Evolutionary conservation across 306 rosid species (phyloP), one percentile per base, ranked within the genome.

Genomic region (Cucurbita ficifolia): DNA sequence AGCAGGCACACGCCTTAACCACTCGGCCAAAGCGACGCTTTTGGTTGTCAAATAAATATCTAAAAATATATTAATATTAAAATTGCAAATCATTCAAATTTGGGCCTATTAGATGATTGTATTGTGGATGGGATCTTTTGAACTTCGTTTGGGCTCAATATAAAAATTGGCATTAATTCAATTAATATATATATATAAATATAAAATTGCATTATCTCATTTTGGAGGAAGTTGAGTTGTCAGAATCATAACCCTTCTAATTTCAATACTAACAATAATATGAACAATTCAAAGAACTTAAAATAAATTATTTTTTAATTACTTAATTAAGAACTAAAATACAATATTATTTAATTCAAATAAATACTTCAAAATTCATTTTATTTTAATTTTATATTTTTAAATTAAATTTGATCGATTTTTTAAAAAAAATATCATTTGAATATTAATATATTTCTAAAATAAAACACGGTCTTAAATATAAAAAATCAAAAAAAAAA

Each of bases 1-100:
- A 62, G 69, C 69, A 62, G 69, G 69, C 69, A 62, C 69, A 62
- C 48, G 69, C 69, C 69, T 62, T 62, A 62, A 62, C 69, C 69
- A 62, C 69, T 62, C 69, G 69, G 69, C 69, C 69, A 62, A 62
- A 62, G 69, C 69, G 49, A 62, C 69, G 3, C 2, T 51, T 50
- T 2, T 11, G 16, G 10, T 46, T 46, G 6, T 2, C 10, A 46
- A 3, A 12, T 2, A 2, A 46, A 1, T n/a, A n/a, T n/a, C n/a
- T n/a, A n/a, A n/a, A n/a, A n/a, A n/a, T n/a, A n/a, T n/a, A n/a
- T n/a, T n/a, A n/a, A n/a, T n/a, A n/a, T n/a, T n/a, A n/a, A 50
- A n/a, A 9, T 50, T 50, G 8, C 14, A 50, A 51, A 51, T n/a
- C 4, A 51, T 8, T 55, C 21, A 55, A 10, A 55, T 21, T 50